These are phyloP conservation scores for Fonticula alba DNA, from an alignment of 78 protist genomes.

Conservation along the genomic window DNA sequence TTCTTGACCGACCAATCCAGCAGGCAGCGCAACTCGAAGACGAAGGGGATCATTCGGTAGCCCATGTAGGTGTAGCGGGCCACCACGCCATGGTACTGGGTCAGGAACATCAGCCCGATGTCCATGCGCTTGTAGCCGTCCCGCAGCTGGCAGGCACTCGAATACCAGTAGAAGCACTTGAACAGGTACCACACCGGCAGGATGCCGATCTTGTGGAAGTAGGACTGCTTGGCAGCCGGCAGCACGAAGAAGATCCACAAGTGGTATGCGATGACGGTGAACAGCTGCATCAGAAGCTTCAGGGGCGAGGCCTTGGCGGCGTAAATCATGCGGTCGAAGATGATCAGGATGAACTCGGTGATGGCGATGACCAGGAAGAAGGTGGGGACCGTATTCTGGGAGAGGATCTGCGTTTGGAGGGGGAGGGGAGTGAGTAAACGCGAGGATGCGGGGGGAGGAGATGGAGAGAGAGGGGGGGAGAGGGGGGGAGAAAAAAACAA, in stretches of 20 bases:
- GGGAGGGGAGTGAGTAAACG: too few species aligned
- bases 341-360: slow-evolving; percentile 22
- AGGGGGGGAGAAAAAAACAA: too few species aligned
- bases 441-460: too few species aligned
- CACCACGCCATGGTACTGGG: neutral
- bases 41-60: slow-evolving; percentile 49
- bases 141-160: neutral
- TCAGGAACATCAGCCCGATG: neutral
- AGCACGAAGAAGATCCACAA: neutral
- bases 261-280: neutral
- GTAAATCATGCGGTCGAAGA: slow-evolving; percentile 33
- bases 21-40: slow-evolving; percentile 43
- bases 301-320: neutral
- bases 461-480: too few species aligned
- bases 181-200: neutral
- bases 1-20: slow-evolving; percentile 54
- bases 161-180: neutral
- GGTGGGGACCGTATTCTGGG: slow-evolving; percentile 1
- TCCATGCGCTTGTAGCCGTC: neutral
- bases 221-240: neutral
- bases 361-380: neutral
- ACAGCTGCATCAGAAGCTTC: neutral
- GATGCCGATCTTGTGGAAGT: neutral
- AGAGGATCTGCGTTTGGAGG: neutral
- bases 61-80: neutral